A percentile compares a stretch with the other conserved stretches of the same genome.
Conservation (phyloP, 345 rosid species). For the Cardamine occulta region DNA sequence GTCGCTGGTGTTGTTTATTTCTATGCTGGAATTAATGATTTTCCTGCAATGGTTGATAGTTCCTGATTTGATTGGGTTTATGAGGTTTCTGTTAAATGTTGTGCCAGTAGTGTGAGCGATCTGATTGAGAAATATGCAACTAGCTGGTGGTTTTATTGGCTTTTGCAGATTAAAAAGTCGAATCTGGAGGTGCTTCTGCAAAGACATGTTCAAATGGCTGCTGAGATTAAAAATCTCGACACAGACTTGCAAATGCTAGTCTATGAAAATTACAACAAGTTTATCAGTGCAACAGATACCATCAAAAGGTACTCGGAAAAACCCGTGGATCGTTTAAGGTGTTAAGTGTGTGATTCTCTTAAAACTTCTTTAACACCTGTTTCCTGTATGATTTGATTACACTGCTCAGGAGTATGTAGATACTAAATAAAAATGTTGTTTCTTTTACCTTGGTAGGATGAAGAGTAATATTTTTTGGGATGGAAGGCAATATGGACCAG, state of each 20-base stretch:
- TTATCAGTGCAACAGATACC: conserved; percentile 97
- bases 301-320: conserved; percentile 71
- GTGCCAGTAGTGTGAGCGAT: conserved; percentile 4
- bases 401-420: neutral
- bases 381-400: neutral
- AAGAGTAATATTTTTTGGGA: conserved; percentile 90
- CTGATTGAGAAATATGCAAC: conserved; percentile 17
- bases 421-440: conserved; percentile 9
- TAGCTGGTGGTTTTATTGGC: conserved; percentile 26
- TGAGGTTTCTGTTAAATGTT: conserved; percentile 18
- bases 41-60: conserved; percentile 20
- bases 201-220: conserved; percentile 96
- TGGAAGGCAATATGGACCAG: conserved; percentile 96
- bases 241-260: conserved; percentile 98
- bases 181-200: conserved; percentile 87
- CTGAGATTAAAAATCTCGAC: conserved; percentile 96
- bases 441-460: conserved; percentile 69
- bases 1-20: neutral
- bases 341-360: conserved; percentile 8
- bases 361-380: neutral
- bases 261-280: conserved; percentile 95
- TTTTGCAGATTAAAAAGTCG: conserved; percentile 70
- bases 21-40: neutral
- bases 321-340: conserved; percentile 22
- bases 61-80: neutral